Evolutionary conservation across 1,284 basidiomycete genomes (phyloP), one percentile per base, ranked within the genome.

Genomic region (Kalmanozyma brasiliensis): DNA sequence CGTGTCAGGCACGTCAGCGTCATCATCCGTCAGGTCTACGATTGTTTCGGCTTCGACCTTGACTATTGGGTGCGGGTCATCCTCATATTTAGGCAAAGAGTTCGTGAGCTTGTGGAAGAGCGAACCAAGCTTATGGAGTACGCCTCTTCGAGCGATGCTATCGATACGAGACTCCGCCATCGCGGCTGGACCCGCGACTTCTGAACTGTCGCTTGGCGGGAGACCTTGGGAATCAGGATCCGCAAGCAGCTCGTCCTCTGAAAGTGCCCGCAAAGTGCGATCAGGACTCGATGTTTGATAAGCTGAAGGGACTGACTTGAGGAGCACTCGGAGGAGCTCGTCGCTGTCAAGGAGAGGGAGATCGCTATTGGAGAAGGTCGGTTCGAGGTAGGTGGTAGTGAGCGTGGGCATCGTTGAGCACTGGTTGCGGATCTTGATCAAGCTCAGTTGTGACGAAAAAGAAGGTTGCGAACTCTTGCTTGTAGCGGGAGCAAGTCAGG

Each of bases 231-330:
- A 23, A 13, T 20, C 9, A 16, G 38, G 13, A 1, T 23, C 22
- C 19, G 29, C 6, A 44, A 38, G 40, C 20, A 57, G 35, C 30
- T 57, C 46, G 17, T 57, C 47, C 36, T 45, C 6, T n/a, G 26
- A 11, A 6, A 29, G 26, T 7, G 6, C 26, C 26, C 26, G 26
- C 26, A 29, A 6, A 7, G 7, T 29, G 6, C 26, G 6, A 11
- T 7, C 26, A 5, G 55, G 47, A 9, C 46, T 37, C 14, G 43
- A 19, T 32, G 52, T 36, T 14, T 33, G 13, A 14, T 62, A 52
- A 24, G 30, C 20, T 2, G 59, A 62, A 2, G 59, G 59, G 6
- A 62, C 41, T 0, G 59, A 62, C 24, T 33, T 42, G 8, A 55
- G 59, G 3, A 62, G 36, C 9, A 62, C 16, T 1, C 35, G n/a